Evolutionary conservation across 2,329 filamentous ascomycete genomes (phyloP).

Genomic region (Endoconidiophora polonica): DNA sequence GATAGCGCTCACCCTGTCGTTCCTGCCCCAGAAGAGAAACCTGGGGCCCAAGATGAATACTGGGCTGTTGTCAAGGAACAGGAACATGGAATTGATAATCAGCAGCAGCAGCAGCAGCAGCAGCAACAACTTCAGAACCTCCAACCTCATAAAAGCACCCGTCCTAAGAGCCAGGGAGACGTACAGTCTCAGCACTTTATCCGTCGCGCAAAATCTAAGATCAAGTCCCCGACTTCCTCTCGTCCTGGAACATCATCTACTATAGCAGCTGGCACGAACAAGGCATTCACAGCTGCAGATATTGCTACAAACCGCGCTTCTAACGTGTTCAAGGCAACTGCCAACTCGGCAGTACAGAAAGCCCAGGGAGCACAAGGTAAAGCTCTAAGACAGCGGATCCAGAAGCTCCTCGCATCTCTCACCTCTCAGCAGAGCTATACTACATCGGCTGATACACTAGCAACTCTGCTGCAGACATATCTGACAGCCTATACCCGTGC

Average conservation of each 20-base stretch:
- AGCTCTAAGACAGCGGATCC: slow-evolving; percentile 55
- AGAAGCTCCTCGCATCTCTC: slow-evolving; percentile 61
- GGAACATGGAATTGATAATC: not conserved
- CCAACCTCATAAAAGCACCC: not conserved
- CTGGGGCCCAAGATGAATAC: slow-evolving; percentile 1
- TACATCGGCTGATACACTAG: slow-evolving; percentile 66
- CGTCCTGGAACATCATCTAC: not conserved
- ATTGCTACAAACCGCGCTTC: slow-evolving; percentile 25
- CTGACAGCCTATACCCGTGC: slow-evolving; percentile 61
- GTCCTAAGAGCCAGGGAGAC: not conserved
- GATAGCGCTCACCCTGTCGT: slow-evolving; percentile 3
- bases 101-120: not conserved
- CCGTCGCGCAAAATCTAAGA: not conserved
- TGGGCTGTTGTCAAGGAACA: not conserved
- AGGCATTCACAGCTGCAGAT: slow-evolving; percentile 15
- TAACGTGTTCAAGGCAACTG: slow-evolving; percentile 33
- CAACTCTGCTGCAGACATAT: slow-evolving; percentile 61
- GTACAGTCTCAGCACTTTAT: not conserved
- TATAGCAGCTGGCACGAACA: not conserved
- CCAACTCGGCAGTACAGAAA: slow-evolving; percentile 52
- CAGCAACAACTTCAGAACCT: not conserved
- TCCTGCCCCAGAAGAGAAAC: not conserved
- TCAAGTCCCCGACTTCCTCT: not conserved
- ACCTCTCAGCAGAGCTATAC: slow-evolving; percentile 66
- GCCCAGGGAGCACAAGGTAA: slow-evolving; percentile 55